Evolutionary conservation across 139 green algal species (phyloP).

Genomic region (Desmodesmus armatus): DNA sequence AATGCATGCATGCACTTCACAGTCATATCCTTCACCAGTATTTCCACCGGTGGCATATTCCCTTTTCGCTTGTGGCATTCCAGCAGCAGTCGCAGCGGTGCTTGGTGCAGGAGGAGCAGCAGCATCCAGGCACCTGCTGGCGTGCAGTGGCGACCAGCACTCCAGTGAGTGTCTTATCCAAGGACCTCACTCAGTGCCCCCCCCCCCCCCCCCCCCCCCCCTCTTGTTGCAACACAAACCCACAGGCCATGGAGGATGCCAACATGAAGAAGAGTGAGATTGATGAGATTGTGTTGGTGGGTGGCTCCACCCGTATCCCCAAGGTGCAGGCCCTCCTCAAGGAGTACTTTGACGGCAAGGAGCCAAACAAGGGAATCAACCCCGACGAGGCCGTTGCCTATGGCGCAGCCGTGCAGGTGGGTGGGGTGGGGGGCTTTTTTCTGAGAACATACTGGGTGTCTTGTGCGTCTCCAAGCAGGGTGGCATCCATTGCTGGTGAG

Average conservation of each 20-base stretch:
- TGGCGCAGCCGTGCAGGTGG: slow-evolving; percentile 92
- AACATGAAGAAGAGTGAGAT: slow-evolving; percentile 90
- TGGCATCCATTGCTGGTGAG: slow-evolving; percentile 60
- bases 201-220: no score
- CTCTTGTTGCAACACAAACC: neutral
- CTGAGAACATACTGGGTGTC: neutral
- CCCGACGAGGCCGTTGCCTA: slow-evolving; percentile 95
- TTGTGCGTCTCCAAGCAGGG: slow-evolving; percentile 1
- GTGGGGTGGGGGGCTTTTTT: neutral
- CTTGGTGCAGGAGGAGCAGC: no score
- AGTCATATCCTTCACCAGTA: no score
- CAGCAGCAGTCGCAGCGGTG: no score
- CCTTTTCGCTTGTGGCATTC: no score
- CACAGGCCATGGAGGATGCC: slow-evolving; percentile 95
- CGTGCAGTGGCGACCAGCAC: no score
- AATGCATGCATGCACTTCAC: no score
- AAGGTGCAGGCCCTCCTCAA: slow-evolving; percentile 92
- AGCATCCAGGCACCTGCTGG: no score
- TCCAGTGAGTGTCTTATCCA: no score
- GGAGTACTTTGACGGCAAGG: slow-evolving; percentile 93
- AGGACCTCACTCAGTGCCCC: no score
- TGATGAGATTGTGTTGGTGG: slow-evolving; percentile 97
- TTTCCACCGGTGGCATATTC: no score
- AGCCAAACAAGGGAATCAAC: slow-evolving; percentile 96
- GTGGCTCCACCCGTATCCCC: slow-evolving; percentile 95